Evolutionary conservation across 2,329 filamentous ascomycete genomes (phyloP), one percentile per base, ranked within the genome.

Genomic region (Bipolaris cookei): DNA sequence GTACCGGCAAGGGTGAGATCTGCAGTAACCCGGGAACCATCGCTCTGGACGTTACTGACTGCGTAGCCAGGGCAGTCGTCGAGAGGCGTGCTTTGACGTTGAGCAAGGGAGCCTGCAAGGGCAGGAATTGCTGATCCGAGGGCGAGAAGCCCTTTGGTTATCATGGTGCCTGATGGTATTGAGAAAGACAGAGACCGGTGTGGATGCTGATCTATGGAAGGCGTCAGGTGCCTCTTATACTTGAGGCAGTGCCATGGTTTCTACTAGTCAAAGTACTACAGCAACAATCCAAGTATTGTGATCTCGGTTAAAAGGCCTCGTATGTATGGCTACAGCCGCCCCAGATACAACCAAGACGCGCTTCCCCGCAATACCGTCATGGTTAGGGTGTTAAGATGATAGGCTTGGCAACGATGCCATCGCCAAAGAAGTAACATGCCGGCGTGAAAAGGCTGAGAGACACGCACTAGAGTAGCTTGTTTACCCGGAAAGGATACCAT

Each of bases 1-100:
- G 80, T 69, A 0, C 90, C 90, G 3, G 89, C 89, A 13, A 96
- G 82, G 3, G 76, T 80, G 47, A 96, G 79, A 59, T 89, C 82
- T 0, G 90, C 91, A 1, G 84, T 89, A 45, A 94, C 77, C 10
- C 84, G 86, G 47, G 77, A 78, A 23, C 72, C 68, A 0, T 79
- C 82, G 47, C 81, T 73, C 48, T 79, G 72, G 11, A 90, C 80
- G 71, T 88, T 85, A 42, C 81, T 83, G 1, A 87, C 88, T 32
- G 72, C 81, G 76, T 91, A 92, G 3, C 89, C 89, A 0, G 88
- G 88, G 68, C 90, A 92, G 18, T 34, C 47, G 6, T 66, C 63
- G 20, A 71, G 56, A 18, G 66, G 64, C 20, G 58, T 51, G 45
- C 54, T 60, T 38, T 70, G 68, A 25, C 66, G 68, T 42, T 51